Base-by-base conservation (phyloP, 2,329 filamentous ascomycete species). In the Coniochaeta sp. region DNA sequence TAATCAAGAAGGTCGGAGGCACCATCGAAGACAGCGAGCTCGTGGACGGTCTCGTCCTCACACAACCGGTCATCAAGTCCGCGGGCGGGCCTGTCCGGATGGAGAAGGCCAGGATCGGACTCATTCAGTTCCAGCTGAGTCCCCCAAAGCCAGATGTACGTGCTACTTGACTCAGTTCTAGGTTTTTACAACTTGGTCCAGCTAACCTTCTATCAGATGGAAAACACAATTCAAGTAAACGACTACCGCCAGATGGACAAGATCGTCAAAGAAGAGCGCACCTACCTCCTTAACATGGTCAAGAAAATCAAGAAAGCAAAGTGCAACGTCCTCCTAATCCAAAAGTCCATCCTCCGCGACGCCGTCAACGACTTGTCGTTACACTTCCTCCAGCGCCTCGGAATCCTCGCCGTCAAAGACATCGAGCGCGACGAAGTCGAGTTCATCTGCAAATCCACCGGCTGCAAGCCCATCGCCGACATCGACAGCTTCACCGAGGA, bases 281-380 rank as follows among this genome's bases (percentile, higher is more conserved):
- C 95, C 68, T 99, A 99, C 77, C 86, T 99, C 65, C 85, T 99
- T 61, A 98, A 98, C 81, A 90, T 99, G 86, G 93, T 96, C 73
- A 98, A 99, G 86, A 99, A 98, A 84, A 99, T 99, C 77, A 97
- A 98, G 81, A 99, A 98, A 84, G 93, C 95, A 67, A 99, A 98
- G 82, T 99, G 95, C 80, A 99, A 99, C 70, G 95, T 99, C 50
- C 87, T 98, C 52, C 82, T 99, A 67, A 98, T 99, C 68, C 95
- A 99, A 73, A 99, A 99, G 79, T 98, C 93, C 16, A 99, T 99
- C 68, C 86, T 99, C 61, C 88, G 95, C 68, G 95, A 99, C 71
- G 95, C 95, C 38, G 93, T 99, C 74, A 99, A 99, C 79, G 95
- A 99, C 69, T 84, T 99, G 61, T 96, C 91, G 63, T 84, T 99